Conservation (phyloP, 805 yeast genomes). For the Saccharomycopsis sp. region DNA sequence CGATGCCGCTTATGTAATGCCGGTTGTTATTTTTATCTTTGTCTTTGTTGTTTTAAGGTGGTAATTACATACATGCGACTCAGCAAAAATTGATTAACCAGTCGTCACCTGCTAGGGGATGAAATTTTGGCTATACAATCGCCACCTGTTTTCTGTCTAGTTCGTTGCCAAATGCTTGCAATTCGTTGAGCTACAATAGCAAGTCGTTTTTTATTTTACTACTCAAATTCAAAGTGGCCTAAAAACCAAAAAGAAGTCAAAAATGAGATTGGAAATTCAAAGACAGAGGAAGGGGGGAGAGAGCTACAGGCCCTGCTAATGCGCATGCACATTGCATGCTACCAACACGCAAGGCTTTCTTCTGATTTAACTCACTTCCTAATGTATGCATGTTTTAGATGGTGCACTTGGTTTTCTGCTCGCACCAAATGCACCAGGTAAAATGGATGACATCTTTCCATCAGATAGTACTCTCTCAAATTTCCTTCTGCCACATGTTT, state of each 20-base stretch:
- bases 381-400: no score
- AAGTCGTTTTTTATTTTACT: background rate
- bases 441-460: conserved; percentile 2
- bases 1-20: background rate
- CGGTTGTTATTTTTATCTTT: no score
- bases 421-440: background rate
- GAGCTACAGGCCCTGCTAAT: background rate
- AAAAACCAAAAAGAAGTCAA: background rate
- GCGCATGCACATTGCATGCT: background rate
- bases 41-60: no score
- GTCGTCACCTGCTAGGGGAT: no score
- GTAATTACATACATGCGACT: no score
- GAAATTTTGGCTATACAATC: no score
- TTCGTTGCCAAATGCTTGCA: no score
- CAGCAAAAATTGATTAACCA: no score
- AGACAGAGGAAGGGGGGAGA: background rate
- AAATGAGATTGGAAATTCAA: background rate
- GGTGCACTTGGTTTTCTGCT: no score
- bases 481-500: background rate
- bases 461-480: background rate
- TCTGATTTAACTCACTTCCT: background rate
- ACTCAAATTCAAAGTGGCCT: background rate
- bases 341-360: background rate
- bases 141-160: no score
- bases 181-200: no score